Base-by-base conservation (phyloP, 768 basidiomycete species). In the Termitomyces sp. region DNA sequence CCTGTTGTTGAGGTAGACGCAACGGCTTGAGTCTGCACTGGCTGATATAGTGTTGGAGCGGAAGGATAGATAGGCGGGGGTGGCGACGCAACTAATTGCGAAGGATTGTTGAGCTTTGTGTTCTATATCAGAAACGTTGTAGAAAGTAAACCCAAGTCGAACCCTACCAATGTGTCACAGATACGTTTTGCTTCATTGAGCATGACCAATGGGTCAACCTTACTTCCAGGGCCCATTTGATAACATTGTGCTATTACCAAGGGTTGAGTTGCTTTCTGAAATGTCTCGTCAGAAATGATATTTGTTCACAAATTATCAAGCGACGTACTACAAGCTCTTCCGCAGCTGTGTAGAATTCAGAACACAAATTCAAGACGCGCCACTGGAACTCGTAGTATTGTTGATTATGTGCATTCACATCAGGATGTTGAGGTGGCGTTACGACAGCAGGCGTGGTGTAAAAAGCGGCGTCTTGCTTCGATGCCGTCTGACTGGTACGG, bases 341-440 rank as follows among this genome's bases (percentile, higher is more conserved):
- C 18, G 90, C 90, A 6, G 90, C 90, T 27, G 84, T 86, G 71
- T 92, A 92, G 68, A 92, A 92, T 67, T 92, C 90, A 1, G 88
- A 85, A 69, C 90, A 92, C 41, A 92, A 74, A 65, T 90, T 90
- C 57, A 92, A 69, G 41, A 90, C 83, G 54, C 88, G 83, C 90
- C 90, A 92, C 68, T 92, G 90, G 65, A 92, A 92, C 66, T 92
- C 88, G 69, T 89, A 90, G 69, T 89, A 91, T 64, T 85, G 84
- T 60, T 89, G 86, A 67, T 88, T 88, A 61, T 86, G 83, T 3
- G 84, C 74, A 56, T 80, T 82, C 26, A 85, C 80, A 49, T 79
- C 76, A 4, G 79, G 73, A 34, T 77, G 73, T 39, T 74, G 74
- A 37, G 78, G 78, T 9, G 74, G 72, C 24, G 69, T 67, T 34